Conservation (phyloP, 345 rosid genomes). For the Pistacia vera region DNA sequence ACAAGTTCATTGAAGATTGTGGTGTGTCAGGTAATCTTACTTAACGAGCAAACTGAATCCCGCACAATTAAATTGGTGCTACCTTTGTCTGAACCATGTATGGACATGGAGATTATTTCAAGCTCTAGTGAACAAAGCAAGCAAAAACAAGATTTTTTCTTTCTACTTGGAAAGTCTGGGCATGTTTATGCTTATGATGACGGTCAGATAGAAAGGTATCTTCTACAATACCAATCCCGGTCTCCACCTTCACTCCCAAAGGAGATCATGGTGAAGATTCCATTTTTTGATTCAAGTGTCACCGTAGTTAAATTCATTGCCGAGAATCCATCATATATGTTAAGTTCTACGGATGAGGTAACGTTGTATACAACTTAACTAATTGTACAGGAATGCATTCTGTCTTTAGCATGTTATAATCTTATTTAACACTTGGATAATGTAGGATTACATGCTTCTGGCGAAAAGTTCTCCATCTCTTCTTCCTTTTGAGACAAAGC, state of each 20-base stretch:
- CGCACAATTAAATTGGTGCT: conserved; percentile 77
- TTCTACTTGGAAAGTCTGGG: conserved; percentile 85
- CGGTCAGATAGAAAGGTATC: conserved; percentile 74
- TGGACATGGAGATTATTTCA: conserved; percentile 69
- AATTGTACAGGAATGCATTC: neutral
- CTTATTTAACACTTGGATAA: neutral
- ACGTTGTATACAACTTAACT: conserved; percentile 8
- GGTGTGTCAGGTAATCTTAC: conserved; percentile 57
- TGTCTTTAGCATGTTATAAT: neutral
- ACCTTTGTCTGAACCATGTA: conserved; percentile 74
- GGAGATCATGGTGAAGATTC: conserved; percentile 64
- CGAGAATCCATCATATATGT: conserved; percentile 33
- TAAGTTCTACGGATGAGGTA: conserved; percentile 67
- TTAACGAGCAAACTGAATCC: conserved; percentile 76
- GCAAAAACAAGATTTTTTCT: conserved; percentile 53
- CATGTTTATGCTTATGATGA: conserved; percentile 75
- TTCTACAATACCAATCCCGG: conserved; percentile 72
- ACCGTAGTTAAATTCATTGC: conserved; percentile 62
- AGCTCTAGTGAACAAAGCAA: conserved; percentile 59
- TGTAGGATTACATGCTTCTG: conserved; percentile 62
- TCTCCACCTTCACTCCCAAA: conserved; percentile 80
- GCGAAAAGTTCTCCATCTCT: conserved; percentile 57
- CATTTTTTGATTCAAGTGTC: conserved; percentile 66
- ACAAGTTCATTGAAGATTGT: neutral
- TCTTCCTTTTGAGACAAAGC: conserved; percentile 53